These are phyloP conservation scores for Penicillium crystallinum DNA, from an alignment of 495 filamentous ascomycete genomes.

Conservation along the genomic window DNA sequence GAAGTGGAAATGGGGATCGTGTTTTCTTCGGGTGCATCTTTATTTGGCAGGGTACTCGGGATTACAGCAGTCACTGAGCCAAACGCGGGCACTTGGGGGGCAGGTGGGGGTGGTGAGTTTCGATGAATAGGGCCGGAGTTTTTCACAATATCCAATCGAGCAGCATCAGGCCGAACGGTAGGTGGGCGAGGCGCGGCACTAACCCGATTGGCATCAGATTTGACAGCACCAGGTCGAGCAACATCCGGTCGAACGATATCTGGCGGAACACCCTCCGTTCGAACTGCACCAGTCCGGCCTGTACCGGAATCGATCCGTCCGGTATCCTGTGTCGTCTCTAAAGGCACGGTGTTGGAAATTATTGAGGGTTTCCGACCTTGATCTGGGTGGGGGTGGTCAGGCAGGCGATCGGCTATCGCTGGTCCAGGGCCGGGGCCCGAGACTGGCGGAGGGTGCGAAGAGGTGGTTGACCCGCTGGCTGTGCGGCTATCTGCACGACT, in stretches of 20 bases:
- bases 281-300: background rate
- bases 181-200: too few species aligned
- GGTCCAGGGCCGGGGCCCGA: background rate
- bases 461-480: conserved; percentile 24
- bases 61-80: conserved; percentile 49
- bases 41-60: conserved; percentile 22
- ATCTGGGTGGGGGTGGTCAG: conserved; percentile 25
- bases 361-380: conserved; percentile 36
- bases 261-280: background rate
- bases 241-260: background rate
- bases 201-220: background rate
- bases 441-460: conserved; percentile 16
- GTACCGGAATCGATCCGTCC: conserved; percentile 33
- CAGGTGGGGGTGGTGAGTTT: conserved; percentile 66
- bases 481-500: conserved; percentile 41
- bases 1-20: conserved; percentile 30
- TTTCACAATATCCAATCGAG: conserved; percentile 35
- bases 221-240: background rate
- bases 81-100: conserved; percentile 78
- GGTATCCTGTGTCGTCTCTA: conserved; percentile 38
- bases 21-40: conserved; percentile 37
- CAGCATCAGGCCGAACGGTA: background rate
- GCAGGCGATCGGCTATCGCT: conserved; percentile 10
- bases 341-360: conserved; percentile 17
- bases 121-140: conserved; percentile 35